phyloP scores from a whole-genome alignment of 2,329 filamentous ascomycete genomes.

The Talaromyces amestolkiae region DNA sequence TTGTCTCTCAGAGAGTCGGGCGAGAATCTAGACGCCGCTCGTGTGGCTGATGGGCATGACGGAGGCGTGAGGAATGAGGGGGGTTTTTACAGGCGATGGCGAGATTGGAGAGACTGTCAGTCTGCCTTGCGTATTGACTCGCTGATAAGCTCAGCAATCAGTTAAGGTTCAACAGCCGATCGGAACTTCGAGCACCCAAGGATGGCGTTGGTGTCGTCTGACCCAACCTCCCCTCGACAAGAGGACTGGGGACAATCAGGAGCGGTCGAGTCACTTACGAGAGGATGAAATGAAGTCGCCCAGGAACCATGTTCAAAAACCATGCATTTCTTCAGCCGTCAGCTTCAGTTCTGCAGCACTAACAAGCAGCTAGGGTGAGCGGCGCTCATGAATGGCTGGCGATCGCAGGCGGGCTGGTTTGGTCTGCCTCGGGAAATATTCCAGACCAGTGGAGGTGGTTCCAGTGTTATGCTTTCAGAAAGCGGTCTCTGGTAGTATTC shows the following conservation, averaged over 20 bases:
- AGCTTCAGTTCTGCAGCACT: not conserved
- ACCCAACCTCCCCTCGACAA: not conserved
- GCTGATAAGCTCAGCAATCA: not conserved
- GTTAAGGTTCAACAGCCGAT: conserved; percentile 5
- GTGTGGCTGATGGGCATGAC: conserved; percentile 14
- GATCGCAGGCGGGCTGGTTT: conserved; percentile 5
- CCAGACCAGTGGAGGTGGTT: conserved; percentile 10
- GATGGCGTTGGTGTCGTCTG: conserved; percentile 9
- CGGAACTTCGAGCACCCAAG: not conserved
- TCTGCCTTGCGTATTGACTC: not conserved
- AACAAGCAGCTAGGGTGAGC: not conserved
- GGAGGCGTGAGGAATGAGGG: conserved; percentile 12
- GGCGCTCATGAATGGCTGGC: conserved; percentile 8
- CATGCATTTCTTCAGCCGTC: conserved; percentile 4
- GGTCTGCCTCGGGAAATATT: conserved; percentile 9
- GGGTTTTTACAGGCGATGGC: conserved; percentile 4
- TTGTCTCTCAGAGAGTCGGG: not conserved
- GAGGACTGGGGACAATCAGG: not conserved
- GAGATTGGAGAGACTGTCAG: not conserved
- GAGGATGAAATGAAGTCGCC: not conserved
- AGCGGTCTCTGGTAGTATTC: not conserved
- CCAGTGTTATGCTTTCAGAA: conserved; percentile 1
- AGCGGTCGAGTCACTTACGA: not conserved
- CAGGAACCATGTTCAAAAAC: not conserved
- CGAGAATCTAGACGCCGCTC: conserved; percentile 6